Base-by-base conservation (phyloP, 768 basidiomycete species). In the Mrakia gelida region DNA sequence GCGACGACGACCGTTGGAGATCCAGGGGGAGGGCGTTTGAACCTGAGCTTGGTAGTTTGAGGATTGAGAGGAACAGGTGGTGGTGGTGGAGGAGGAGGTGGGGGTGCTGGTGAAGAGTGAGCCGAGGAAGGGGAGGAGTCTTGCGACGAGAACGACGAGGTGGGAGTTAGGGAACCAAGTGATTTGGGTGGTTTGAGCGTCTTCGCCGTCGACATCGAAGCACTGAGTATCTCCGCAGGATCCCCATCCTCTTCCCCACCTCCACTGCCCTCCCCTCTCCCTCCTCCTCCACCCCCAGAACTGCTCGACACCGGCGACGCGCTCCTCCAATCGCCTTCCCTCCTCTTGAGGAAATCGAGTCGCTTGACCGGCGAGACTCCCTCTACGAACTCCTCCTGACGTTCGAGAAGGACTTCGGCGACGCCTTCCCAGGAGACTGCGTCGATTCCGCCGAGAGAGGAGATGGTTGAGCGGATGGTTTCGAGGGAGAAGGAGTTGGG, bases 321-420 rank as follows among this genome's bases (percentile, higher is more conserved):
- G 41, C 67, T 52, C 30, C 75, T 52, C 54, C 30, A 68, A 26
- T 65, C 75, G 21, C 11, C 62, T 41, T 34, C 45, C 16, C 63
- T 75, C 62, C 38, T 45, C 34, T 45, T 30, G n/a, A 71, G 41
- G 13, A 72, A 30, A 13, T 45, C 49, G 2, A 34, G 75, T 15
- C n/a, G 45, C 3, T 54, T 61, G 67, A 54, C 34, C 54, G n/a
- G 21, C 38, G 49, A 30, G 32, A 41, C 45, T 16, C 32, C 70
- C 28, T 68, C 76, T 13, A 16, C 70, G 11, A 41, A 28, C 56
- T 32, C 71, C 11, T 78, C 77, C 21, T 52, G 71, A n/a, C 49
- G 77, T 28, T 78, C 77, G 34, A 79, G n/a, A 30, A 79, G 26
- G 56, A 75, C 38, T 49, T 79, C 78, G 32, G 75, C 73, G 38